Base-by-base conservation (phyloP, 139 green algal genomes). In the Bryopsis sp. region DNA sequence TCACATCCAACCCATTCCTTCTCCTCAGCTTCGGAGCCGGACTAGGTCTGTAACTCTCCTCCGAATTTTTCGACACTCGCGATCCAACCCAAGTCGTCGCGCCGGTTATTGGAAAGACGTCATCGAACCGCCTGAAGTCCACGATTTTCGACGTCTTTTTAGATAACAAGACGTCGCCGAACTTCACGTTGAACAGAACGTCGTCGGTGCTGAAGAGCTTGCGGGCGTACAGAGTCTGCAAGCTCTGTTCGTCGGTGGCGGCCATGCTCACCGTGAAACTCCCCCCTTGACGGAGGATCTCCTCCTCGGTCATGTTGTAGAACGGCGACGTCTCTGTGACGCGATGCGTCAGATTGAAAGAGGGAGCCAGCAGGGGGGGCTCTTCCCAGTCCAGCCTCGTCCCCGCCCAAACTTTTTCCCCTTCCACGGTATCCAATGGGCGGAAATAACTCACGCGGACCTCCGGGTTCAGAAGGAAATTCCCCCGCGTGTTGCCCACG, bases 381-480 rank as follows among this genome's bases (percentile, higher is more conserved):
- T 74, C 48, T 2, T 19, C 38, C 4, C 66, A 29, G 39, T 78
- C 73, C 6, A 73, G 48, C 29, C 19, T 43, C 48, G 48, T 22
- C 54, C 43, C 47, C 11, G 48, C 39, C 24, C 47, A 74, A 46
- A 74, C 31, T 8, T 72, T 43, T 35, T 78, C 73, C 2, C 73
- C 73, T 70, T 78, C 73, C 22, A 61, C 39, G 2, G 73, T 78
- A 28, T 64, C 57, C 67, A 71, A 28, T 3, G 46, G 57, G 26
- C 58, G 48, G 72, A 77, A 58, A 43, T 50, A 72, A 15, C 32
- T 36, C 1, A 77, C 19, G 37, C 73, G 34, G 36, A 78, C 54
- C 43, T 78, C 73, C 7, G 73, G 73, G 50, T 65, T 64, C 5
- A 78, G 50, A 19, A 78, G 58, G 54, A 74, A 72, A 61, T 78